Base-by-base conservation (phyloP, 495 filamentous ascomycete genomes). In the Neurospora sp. region DNA sequence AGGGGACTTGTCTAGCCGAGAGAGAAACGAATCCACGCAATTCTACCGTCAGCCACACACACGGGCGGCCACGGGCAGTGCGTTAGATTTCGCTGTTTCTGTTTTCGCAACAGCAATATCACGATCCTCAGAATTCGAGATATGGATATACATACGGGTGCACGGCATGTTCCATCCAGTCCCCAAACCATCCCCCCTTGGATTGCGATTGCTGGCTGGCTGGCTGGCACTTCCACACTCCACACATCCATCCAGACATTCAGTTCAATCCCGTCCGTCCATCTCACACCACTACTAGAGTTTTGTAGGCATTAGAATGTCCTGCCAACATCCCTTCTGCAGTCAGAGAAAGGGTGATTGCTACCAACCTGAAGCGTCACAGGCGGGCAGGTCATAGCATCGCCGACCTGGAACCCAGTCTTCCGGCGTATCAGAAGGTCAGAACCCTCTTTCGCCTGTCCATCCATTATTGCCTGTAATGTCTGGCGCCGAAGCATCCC, bases 21-120 rank as follows among this genome's bases (percentile, higher is more conserved):
- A 73, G 42, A 27, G 53, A 66, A 61, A 75, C 72, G 73, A 79
- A 73, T 79, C 78, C 77, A 77, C 78, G 75, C 75, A 76, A 76
- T 73, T 77, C 73, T 74, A 69, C 68, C 72, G 74, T 75, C 76
- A 72, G 74, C 75, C 78, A 77, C 27, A 61, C 53, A 61, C 53
- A 61, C 6, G 53, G 53, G 53, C 53, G 53, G 5, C 53, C 27
- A 66, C 53, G 53, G 53, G 53, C 53, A 14, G 53, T 66, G 53
- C 53, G 53, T 66, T 66, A 18, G 53, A 66, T 66, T 66, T 66
- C 27, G 27, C 27, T 35, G 53, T 66, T 66, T 66, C 53, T 18
- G 53, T 66, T 66, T 66, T 66, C 53, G 53, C 27, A 66, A 66
- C 53, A 9, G 6, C 53, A 37, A 66, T 66, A 66, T 66, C 53